Percentiles rank a stretch among this genome's conserved stretches.
Evolutionary conservation across 306 rosid genomes (phyloP).

Genomic region (Oemleria cerasiformis): DNA sequence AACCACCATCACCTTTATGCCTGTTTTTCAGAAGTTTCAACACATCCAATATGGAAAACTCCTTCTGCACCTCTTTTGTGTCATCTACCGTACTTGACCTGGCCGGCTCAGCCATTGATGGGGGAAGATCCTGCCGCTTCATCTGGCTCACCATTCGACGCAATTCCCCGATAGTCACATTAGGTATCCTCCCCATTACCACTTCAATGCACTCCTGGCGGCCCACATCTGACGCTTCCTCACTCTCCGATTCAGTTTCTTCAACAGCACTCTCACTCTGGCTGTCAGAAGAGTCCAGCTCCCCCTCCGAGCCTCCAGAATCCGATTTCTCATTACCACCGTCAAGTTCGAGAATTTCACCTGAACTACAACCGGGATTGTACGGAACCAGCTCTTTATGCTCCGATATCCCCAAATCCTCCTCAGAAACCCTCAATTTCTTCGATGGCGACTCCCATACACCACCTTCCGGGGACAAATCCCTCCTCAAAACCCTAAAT

Average conservation of each 20-base stretch:
- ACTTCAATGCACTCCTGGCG: not conserved
- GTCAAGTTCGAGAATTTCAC: not conserved
- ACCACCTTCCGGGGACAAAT: constrained; percentile 4
- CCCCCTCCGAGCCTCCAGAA: constrained; percentile 10
- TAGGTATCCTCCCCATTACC: not conserved
- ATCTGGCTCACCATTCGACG: not conserved
- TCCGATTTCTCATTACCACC: not conserved
- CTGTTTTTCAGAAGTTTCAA: constrained; percentile 17
- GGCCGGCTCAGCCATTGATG: not conserved
- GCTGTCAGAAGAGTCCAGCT: not conserved
- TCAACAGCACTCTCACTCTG: not conserved
- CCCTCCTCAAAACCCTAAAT: constrained; percentile 17
- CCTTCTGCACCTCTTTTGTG: not conserved
- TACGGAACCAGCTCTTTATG: not conserved
- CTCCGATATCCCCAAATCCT: constrained; percentile 3
- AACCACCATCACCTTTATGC: not conserved
- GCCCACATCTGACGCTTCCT: constrained; percentile 4
- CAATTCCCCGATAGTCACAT: constrained; percentile 17
- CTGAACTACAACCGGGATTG: not conserved
- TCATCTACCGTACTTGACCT: not conserved
- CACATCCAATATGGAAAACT: constrained; percentile 23
- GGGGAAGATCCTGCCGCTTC: constrained; percentile 21
- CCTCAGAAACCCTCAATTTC: constrained; percentile 25
- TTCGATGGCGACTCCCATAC: constrained; percentile 21
- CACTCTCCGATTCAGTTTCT: constrained; percentile 5